These are phyloP conservation scores for Dendrobium officinale DNA, from an alignment of 106 monocot species.

Conservation along the genomic window DNA sequence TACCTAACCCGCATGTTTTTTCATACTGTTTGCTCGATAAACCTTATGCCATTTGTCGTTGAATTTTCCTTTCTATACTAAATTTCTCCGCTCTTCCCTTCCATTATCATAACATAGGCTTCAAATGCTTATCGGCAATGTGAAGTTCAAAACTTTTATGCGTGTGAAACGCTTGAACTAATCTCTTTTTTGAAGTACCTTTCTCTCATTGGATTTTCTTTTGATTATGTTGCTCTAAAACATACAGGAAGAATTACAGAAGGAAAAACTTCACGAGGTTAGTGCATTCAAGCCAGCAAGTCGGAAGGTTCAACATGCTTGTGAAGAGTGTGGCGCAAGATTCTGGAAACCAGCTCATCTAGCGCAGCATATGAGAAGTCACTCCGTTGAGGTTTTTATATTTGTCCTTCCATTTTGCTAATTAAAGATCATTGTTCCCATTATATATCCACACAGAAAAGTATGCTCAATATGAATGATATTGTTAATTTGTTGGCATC, in stretches of 20 bases:
- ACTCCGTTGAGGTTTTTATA: background rate
- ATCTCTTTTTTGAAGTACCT: background rate
- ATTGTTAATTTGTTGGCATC: background rate
- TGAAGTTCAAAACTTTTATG: background rate
- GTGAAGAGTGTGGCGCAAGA: constrained; percentile 4
- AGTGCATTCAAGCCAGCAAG: background rate
- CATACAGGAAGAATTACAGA: background rate
- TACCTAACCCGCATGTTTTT: background rate
- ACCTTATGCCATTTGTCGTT: no score
- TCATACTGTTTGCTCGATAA: no score
- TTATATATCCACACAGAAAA: background rate
- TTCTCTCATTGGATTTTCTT: background rate
- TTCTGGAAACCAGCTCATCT: constrained; percentile 11
- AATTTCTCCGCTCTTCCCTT: no score
- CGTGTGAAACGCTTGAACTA: background rate
- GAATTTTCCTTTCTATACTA: no score
- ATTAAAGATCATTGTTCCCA: background rate
- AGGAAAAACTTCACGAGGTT: background rate
- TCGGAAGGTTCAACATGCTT: background rate
- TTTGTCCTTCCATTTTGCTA: background rate
- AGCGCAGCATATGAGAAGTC: constrained; percentile 1
- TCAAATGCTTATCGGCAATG: no score
- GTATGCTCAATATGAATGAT: background rate
- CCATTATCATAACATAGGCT: no score
- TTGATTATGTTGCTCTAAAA: background rate